Evolutionary conservation across 306 rosid genomes (phyloP), one percentile per base, ranked within the genome.

Genomic region (Luffa acutangula): DNA sequence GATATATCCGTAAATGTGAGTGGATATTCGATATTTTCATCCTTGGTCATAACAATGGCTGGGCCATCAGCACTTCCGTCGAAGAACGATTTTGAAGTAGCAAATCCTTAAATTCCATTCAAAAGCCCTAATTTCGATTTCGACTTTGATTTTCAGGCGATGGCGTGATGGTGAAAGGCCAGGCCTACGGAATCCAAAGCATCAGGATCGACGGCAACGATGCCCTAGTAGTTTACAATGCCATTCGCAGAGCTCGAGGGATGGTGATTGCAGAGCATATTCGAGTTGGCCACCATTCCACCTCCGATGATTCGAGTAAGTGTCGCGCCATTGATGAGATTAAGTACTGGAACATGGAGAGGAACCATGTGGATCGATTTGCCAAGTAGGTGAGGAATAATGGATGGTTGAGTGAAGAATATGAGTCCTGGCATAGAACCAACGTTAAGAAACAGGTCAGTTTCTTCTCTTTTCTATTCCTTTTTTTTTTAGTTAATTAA

Each of bases 21-120:
- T n/a, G n/a, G n/a, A n/a, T n/a, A n/a, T n/a, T n/a, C n/a, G n/a
- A n/a, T n/a, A n/a, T n/a, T n/a, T n/a, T n/a, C n/a, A n/a, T n/a
- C n/a, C n/a, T n/a, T n/a, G n/a, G n/a, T n/a, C n/a, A n/a, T n/a
- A n/a, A 95, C 87, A 95, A 95, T 79, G 99, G 99, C 81, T 95
- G 99, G 99, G 99, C 99, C 15, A 95, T 95, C 81, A 95, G 99
- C 79, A 95, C 97, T 39, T 93, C 97, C n/a, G 88, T 90, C 41
- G 83, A 94, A 74, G 99, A 95, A 70, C 99, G 93, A 84, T 95
- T 93, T 83, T 89, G 97, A 87, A 91, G 99, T 95, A 87, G 31
- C 43, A 76, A 34, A 4, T 51, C 21, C 43, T 0, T 6, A n/a
- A 12, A 7, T 39, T 39, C 39, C 3, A 2, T 3, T 15, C 67